A percentile compares a stretch with the other conserved stretches of the same genome.
Evolutionary conservation across 495 filamentous ascomycete species (phyloP).

Genomic region (Penicillium soppii): DNA sequence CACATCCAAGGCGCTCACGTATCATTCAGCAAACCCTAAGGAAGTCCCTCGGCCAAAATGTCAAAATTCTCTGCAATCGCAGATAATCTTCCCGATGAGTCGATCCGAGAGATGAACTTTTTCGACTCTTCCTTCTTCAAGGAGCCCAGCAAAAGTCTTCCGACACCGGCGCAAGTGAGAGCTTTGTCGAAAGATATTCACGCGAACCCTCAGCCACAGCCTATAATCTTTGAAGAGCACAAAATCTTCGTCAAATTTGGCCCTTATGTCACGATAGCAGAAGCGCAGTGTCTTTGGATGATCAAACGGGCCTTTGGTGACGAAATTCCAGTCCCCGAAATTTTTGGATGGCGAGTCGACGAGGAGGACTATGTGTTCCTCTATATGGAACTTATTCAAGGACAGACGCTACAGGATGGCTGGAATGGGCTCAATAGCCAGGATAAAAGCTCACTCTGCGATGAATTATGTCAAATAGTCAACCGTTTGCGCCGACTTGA

Average conservation of each 20-base stretch:
- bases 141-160: constrained; percentile 14
- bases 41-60: neutral
- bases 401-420: constrained; percentile 32
- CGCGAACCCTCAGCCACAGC: constrained; percentile 16
- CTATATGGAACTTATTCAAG: constrained; percentile 50
- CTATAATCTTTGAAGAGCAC: constrained; percentile 34
- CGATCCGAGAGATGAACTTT: constrained; percentile 23
- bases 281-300: constrained; percentile 45
- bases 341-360: constrained; percentile 48
- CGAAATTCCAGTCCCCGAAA: constrained; percentile 44
- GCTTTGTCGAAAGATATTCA: constrained; percentile 17
- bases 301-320: constrained; percentile 33
- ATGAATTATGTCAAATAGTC: constrained; percentile 34
- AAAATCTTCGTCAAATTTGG: constrained; percentile 48
- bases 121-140: constrained; percentile 26
- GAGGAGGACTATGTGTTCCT: constrained; percentile 39
- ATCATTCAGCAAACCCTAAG: too few relatives aligned
- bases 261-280: constrained; percentile 33
- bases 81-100: constrained; percentile 8
- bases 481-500: constrained; percentile 27
- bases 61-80: neutral
- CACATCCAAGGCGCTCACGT: too few relatives aligned
- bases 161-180: constrained; percentile 20
- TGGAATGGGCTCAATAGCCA: constrained; percentile 32
- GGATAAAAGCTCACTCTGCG: constrained; percentile 34